A percentile compares a stretch with the other conserved stretches of the same genome.
Conservation (phyloP, 257 asterid genomes). For the Fraxinus americana region DNA sequence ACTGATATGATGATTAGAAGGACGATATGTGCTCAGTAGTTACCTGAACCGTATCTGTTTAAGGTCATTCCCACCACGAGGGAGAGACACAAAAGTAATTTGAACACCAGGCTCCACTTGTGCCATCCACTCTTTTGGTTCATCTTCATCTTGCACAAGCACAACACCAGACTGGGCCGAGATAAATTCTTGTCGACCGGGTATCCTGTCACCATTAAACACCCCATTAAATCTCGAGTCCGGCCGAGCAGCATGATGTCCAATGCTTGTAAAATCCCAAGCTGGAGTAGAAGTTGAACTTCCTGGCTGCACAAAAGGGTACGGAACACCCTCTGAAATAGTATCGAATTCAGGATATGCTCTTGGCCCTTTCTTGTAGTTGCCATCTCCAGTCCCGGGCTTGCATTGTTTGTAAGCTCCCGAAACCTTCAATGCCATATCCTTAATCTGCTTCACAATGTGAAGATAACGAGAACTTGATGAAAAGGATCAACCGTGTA, state of each 20-base stretch:
- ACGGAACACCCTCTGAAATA: conserved; percentile 67
- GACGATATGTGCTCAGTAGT: neutral
- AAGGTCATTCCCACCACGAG: conserved; percentile 83
- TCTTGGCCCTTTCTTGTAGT: conserved; percentile 56
- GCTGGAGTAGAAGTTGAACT: conserved; percentile 84
- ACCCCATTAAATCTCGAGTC: conserved; percentile 51
- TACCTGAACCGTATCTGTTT: conserved; percentile 90
- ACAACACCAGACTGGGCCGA: conserved; percentile 52
- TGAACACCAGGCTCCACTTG: conserved; percentile 97
- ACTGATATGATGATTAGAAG: neutral
- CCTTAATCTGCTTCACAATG: conserved; percentile 71
- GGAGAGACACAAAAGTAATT: conserved; percentile 79
- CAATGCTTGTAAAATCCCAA: conserved; percentile 65
- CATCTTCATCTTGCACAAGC: conserved; percentile 61
- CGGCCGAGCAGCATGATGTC: conserved; percentile 34
- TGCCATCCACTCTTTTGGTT: conserved; percentile 76
- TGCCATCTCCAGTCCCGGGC: conserved; percentile 47
- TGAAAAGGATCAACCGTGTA: no score
- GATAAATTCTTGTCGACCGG: conserved; percentile 45
- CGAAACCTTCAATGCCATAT: conserved; percentile 87
- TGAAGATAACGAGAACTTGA: neutral
- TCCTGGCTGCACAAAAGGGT: conserved; percentile 55
- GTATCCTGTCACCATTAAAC: conserved; percentile 31
- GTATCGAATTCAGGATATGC: conserved; percentile 68
- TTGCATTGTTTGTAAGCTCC: conserved; percentile 67